Percentiles rank a stretch among this genome's conserved stretches.
Conservation (phyloP, 345 rosid genomes). For the Camelina laxa region DNA sequence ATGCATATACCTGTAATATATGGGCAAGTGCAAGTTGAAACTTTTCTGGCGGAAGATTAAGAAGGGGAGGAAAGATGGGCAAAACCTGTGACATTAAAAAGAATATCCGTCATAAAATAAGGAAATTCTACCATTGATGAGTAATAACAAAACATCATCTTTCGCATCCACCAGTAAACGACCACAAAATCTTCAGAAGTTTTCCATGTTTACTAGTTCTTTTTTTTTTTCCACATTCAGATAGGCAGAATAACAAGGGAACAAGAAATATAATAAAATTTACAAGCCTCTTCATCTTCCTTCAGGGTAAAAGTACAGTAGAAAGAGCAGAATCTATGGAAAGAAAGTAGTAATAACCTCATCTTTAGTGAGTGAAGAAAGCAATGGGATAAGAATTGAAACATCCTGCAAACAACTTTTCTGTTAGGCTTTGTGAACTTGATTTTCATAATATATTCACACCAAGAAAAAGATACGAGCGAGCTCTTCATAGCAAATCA, state of each 20-base stretch:
- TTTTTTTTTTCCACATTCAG: constrained; percentile 11
- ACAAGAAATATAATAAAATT: neutral
- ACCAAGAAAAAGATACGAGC: constrained; percentile 26
- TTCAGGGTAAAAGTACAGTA: constrained; percentile 10
- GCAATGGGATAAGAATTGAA: constrained; percentile 88
- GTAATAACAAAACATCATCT: constrained; percentile 8
- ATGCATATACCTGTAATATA: constrained; percentile 77
- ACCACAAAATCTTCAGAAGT: constrained; percentile 16
- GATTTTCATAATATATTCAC: constrained; percentile 28
- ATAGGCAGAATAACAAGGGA: constrained; percentile 5
- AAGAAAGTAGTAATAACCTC: constrained; percentile 63
- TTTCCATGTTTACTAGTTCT: constrained; percentile 19
- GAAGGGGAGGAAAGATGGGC: constrained; percentile 92
- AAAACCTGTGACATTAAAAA: constrained; percentile 62
- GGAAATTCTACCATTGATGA: constrained; percentile 14
- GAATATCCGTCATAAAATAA: constrained; percentile 12
- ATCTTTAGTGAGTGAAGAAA: constrained; percentile 86
- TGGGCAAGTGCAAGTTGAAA: constrained; percentile 96
- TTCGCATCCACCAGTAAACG: constrained; percentile 19
- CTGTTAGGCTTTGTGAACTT: constrained; percentile 21
- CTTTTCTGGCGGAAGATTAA: constrained; percentile 86
- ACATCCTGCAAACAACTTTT: constrained; percentile 79
- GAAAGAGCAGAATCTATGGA: constrained; percentile 31
- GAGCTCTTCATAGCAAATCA: constrained; percentile 25
- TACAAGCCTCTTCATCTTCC: constrained; percentile 25